Conservation (phyloP, 345 rosid genomes). For the Eucalyptus rudis region DNA sequence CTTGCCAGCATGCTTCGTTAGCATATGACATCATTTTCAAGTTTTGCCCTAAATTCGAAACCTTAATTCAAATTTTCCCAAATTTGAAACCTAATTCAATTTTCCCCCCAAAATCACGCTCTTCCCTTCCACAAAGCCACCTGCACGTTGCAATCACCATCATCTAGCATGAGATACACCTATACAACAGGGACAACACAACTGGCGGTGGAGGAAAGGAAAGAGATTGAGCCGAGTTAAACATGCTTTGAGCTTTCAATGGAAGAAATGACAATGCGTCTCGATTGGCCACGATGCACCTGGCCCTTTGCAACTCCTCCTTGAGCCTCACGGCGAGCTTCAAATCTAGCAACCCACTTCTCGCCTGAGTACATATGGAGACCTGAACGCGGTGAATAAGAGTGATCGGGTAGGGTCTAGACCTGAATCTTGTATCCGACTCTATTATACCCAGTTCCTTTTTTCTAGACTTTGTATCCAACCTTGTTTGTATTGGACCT, state of each 20-base stretch:
- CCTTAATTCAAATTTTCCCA: not conserved
- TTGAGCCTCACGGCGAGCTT: not conserved
- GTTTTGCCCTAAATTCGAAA: not conserved
- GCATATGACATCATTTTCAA: not conserved
- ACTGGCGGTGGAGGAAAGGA: not conserved
- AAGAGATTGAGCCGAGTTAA: not conserved
- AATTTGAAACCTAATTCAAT: no score
- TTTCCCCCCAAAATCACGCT: no score
- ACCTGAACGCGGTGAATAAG: no score
- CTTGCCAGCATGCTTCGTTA: rapidly evolving
- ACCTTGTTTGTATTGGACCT: no score
- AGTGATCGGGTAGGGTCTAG: no score
- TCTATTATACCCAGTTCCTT: no score
- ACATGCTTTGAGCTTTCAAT: not conserved
- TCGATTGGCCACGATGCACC: not conserved
- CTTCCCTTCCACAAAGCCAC: no score
- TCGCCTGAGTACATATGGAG: not conserved
- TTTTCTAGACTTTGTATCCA: no score
- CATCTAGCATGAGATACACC: not conserved
- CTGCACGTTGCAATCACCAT: not conserved
- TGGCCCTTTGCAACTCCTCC: not conserved
- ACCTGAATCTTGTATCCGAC: no score
- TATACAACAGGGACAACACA: not conserved
- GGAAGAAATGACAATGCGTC: no score
- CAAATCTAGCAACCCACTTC: not conserved